Evolutionary conservation across 129 eudicot genomes (phyloP).

Genomic region (Flaveria robusta): DNA sequence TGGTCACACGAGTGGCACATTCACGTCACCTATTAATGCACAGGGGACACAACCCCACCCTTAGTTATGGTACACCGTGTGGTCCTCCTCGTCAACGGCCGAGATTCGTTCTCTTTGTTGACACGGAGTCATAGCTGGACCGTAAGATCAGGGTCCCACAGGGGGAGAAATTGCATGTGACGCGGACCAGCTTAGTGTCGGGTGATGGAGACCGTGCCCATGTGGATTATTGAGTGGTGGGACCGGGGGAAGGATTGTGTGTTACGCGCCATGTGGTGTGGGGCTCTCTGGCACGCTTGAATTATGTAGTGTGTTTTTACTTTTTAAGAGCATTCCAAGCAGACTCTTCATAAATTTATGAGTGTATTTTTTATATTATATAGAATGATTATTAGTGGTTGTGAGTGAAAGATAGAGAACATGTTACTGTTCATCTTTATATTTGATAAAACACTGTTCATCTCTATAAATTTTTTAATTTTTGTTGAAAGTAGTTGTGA

Average conservation of each 20-base stretch:
- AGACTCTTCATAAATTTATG: no score
- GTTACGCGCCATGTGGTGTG: slow-evolving; percentile 27
- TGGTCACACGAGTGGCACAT: slow-evolving; percentile 35
- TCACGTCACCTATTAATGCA: slow-evolving; percentile 26
- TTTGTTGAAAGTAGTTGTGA: no score
- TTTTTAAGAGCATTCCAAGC: no score
- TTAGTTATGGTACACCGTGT: slow-evolving; percentile 21
- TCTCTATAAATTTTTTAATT: no score
- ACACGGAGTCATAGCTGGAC: slow-evolving; percentile 16
- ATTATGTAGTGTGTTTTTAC: background rate
- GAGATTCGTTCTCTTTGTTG: background rate
- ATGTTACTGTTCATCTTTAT: no score
- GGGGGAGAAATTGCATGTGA: slow-evolving; percentile 32
- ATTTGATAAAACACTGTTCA: no score
- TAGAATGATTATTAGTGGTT: no score
- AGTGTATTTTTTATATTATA: no score
- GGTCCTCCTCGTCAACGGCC: slow-evolving; percentile 31
- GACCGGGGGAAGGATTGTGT: slow-evolving; percentile 9
- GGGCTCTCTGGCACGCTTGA: background rate
- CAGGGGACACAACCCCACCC: slow-evolving; percentile 38
- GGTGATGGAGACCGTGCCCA: slow-evolving; percentile 28
- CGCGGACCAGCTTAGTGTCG: slow-evolving; percentile 31
- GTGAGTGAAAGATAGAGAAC: no score
- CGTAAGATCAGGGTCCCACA: slow-evolving; percentile 22
- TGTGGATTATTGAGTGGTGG: slow-evolving; percentile 33